These are phyloP conservation scores for Populus hybrid DNA, from an alignment of 441 rosid genomes.

Conservation along the genomic window DNA sequence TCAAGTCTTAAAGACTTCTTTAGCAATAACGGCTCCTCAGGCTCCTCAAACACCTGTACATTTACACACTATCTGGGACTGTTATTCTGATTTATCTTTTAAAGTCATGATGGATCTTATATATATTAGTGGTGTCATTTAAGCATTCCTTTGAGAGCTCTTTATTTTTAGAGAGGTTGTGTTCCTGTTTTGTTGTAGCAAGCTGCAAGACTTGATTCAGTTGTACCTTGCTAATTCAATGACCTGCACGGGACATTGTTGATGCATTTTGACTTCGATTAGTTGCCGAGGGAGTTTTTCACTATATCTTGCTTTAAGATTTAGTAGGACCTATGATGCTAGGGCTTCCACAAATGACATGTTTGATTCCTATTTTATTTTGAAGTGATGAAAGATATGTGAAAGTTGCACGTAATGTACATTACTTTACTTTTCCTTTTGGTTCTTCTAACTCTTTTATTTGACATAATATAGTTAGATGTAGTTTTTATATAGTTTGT, in stretches of 20 bases:
- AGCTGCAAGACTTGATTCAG: background rate
- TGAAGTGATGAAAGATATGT: background rate
- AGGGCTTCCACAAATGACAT: background rate
- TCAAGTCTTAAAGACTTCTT: conserved; percentile 68
- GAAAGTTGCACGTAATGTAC: background rate
- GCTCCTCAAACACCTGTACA: conserved; percentile 41
- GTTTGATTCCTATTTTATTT: background rate
- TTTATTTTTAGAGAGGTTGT: background rate
- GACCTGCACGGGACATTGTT: background rate
- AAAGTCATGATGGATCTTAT: background rate
- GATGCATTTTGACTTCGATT: background rate
- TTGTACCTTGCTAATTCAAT: background rate
- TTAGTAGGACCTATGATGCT: background rate
- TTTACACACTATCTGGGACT: conserved; percentile 6
- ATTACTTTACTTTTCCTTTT: background rate
- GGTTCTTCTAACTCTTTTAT: background rate
- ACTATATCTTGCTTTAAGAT: background rate
- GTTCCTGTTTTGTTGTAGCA: background rate
- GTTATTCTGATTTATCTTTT: background rate
- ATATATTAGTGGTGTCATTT: background rate
- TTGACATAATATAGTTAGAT: background rate
- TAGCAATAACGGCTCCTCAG: conserved; percentile 64
- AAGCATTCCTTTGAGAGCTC: background rate
- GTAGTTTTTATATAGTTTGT: background rate
- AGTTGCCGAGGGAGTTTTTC: background rate